Evolutionary conservation across 2,329 filamentous ascomycete genomes (phyloP).

Genomic region (Trichoderma sp.): DNA sequence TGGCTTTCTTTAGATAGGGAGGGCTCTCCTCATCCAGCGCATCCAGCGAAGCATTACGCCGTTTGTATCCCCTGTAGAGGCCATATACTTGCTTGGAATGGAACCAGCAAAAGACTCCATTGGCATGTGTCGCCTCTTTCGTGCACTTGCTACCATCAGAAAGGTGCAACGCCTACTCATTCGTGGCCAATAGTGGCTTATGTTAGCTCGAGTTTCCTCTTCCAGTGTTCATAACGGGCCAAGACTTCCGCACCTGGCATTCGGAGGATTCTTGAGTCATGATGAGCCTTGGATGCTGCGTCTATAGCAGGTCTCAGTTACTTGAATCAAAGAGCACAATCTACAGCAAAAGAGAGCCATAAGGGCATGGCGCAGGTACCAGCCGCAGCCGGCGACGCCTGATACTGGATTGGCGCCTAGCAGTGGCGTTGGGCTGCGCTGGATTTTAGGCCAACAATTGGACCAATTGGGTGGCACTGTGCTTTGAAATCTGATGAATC

Average conservation of each 20-base stretch:
- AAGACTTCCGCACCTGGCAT: constrained; percentile 8
- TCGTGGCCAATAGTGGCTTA: background rate
- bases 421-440: background rate
- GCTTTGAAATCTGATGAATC: background rate
- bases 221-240: background rate
- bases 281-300: background rate
- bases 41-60: constrained; percentile 17
- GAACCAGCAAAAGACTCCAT: constrained; percentile 21
- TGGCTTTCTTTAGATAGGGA: constrained; percentile 6
- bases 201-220: background rate
- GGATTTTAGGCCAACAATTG: background rate
- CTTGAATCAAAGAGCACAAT: background rate
- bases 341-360: background rate
- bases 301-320: background rate
- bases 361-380: background rate
- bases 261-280: background rate
- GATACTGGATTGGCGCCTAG: background rate
- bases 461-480: background rate
- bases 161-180: constrained; percentile 7
- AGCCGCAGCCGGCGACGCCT: background rate
- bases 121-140: constrained; percentile 17
- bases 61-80: constrained; percentile 21
- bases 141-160: constrained; percentile 9
- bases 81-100: constrained; percentile 21
- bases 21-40: background rate